Evolutionary conservation across 495 filamentous ascomycete species (phyloP).

Genomic region (Podospora sp.): DNA sequence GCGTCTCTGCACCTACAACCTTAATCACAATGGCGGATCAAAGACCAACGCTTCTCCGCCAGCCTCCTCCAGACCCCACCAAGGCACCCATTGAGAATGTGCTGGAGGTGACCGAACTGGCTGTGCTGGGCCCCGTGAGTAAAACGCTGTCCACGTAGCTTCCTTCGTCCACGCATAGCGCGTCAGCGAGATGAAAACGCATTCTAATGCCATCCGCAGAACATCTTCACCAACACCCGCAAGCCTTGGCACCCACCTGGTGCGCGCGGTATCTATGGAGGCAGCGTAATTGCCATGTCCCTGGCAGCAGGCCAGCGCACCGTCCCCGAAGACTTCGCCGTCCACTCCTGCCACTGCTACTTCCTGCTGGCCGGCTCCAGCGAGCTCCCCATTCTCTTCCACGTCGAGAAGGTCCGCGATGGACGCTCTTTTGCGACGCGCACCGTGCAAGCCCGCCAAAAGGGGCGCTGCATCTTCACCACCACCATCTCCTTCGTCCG

Average conservation of each 20-base stretch:
- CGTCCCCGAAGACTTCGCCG: conserved; percentile 73
- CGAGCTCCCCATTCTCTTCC: conserved; percentile 81
- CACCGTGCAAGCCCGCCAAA: conserved; percentile 90
- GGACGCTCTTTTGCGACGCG: conserved; percentile 92
- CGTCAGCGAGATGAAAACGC: not conserved
- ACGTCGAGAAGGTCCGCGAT: conserved; percentile 89
- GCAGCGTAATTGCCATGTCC: conserved; percentile 89
- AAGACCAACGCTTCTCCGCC: conserved; percentile 69
- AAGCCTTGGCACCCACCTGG: conserved; percentile 88
- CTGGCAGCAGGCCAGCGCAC: conserved; percentile 86
- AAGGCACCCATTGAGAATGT: conserved; percentile 86
- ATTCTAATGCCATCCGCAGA: conserved; percentile 44
- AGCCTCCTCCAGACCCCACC: conserved; percentile 69
- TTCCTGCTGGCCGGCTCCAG: conserved; percentile 90
- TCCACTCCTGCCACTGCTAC: conserved; percentile 98
- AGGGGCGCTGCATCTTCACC: conserved; percentile 90
- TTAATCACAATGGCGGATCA: conserved; percentile 23
- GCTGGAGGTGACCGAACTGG: conserved; percentile 77
- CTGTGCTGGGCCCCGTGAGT: conserved; percentile 77
- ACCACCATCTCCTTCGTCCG: conserved; percentile 87
- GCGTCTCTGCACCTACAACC: not conserved
- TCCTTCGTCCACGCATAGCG: not conserved
- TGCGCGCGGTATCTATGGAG: conserved; percentile 91
- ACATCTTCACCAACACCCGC: conserved; percentile 91
- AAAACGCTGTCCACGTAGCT: not conserved